Conservation (phyloP, 2,329 filamentous ascomycete species). For the Aspergillus uvarum region DNA sequence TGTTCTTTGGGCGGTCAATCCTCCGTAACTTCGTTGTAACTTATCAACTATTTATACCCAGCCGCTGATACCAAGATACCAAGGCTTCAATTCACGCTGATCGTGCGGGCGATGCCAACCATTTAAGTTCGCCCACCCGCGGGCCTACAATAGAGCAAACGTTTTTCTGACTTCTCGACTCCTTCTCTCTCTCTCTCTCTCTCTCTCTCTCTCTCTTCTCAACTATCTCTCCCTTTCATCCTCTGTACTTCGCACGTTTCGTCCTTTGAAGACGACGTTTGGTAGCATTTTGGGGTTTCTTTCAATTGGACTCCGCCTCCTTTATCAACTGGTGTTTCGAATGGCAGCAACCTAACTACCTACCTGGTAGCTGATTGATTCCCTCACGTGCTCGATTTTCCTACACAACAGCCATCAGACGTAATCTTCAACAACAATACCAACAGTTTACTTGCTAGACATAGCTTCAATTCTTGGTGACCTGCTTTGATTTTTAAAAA, state of each 20-base stretch:
- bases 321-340: neutral
- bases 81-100: neutral
- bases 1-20: neutral
- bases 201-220: too few relatives aligned
- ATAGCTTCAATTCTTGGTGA: neutral
- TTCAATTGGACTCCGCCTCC: neutral
- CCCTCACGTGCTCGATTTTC: neutral
- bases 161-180: neutral
- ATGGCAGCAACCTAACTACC: neutral
- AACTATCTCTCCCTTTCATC: neutral
- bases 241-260: too few relatives aligned
- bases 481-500: neutral
- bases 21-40: too few relatives aligned
- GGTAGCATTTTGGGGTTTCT: too few relatives aligned
- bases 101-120: neutral
- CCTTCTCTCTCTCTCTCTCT: too few relatives aligned
- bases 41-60: neutral
- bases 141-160: neutral
- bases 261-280: too few relatives aligned
- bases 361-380: neutral
- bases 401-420: neutral
- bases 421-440: neutral
- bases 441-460: neutral
- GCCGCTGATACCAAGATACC: neutral
- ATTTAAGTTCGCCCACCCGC: neutral